Evolutionary conservation across 441 rosid species (phyloP), one percentile per base, ranked within the genome.

Genomic region (Croton laevigatus): DNA sequence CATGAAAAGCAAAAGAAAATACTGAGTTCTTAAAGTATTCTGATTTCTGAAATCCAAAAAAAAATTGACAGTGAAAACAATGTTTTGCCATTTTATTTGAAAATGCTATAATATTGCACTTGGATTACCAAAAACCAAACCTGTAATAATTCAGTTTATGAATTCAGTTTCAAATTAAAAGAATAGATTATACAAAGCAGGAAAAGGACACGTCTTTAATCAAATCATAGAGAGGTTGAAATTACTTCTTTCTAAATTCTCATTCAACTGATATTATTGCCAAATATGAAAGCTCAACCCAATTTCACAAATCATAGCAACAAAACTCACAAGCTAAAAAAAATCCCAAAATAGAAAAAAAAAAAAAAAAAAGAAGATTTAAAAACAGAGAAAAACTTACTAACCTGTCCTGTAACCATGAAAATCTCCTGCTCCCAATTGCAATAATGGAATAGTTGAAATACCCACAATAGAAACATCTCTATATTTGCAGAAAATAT

Each of bases 401-500:
- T 60, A 40, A 82, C 83, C 81, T 62, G 58, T 52, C n/a, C n/a
- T 13, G 71, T 16, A 48, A 42, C 36, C 63, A 16, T 23, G 65
- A 44, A 20, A 48, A 68, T 59, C 65, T 70, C 68, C 13, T 16
- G 17, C 6, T 0, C 69, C 60, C 69, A 20, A 64, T 49, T 23
- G 67, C 72, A 61, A 9, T 14, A 65, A 27, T 17, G 78, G 83
- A 66, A 71, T 63, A 61, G 74, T 53, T 0, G 86, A 72, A 72
- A 71, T 62, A 23, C 78, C 80, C 66, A 40, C 27, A 36, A 61
- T 38, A 45, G 73, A 69, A 66, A 67, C 20, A 22, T 46, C 61
- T 2, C 65, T 60, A 42, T 57, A 10, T 11, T 62, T 61, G 74
- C 65, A 73, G 5, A 77, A 67, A 12, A 51, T 57, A 44, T 22